Conservation (phyloP, 139 green algal species). For the Chlamydomonas eustigma region DNA sequence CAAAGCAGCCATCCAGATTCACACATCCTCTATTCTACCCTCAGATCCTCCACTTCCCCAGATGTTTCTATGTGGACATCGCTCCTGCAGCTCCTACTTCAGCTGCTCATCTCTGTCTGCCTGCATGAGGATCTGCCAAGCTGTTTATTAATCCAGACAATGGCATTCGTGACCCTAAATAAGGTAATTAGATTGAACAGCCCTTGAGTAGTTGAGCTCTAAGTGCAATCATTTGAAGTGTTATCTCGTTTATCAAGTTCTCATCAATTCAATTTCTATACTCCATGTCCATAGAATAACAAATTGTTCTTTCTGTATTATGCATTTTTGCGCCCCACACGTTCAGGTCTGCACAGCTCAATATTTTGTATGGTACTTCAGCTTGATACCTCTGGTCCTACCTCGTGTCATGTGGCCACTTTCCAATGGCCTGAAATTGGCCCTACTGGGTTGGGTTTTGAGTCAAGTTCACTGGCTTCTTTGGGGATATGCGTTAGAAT, state of each 20-base stretch:
- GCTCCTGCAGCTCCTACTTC: constrained; percentile 9
- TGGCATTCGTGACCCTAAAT: constrained; percentile 90
- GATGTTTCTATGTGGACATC: neutral
- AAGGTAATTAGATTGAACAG: too few species aligned
- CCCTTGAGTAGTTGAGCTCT: too few species aligned
- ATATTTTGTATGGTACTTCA: constrained; percentile 98
- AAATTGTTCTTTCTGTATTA: too few species aligned
- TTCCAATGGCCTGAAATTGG: constrained; percentile 21
- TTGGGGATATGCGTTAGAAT: constrained; percentile 76
- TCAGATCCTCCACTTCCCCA: too few species aligned
- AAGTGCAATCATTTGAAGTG: too few species aligned
- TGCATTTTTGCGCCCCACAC: too few species aligned
- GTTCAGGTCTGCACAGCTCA: constrained; percentile 75
- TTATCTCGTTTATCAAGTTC: too few species aligned
- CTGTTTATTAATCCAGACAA: constrained; percentile 65
- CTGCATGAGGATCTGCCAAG: constrained; percentile 39
- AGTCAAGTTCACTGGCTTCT: constrained; percentile 71
- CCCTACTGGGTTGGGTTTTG: constrained; percentile 35
- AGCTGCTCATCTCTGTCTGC: constrained; percentile 15
- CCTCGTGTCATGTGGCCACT: constrained; percentile 35
- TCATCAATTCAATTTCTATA: too few species aligned
- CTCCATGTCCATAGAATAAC: too few species aligned
- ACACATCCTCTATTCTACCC: too few species aligned
- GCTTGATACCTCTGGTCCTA: constrained; percentile 73
- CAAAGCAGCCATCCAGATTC: too few species aligned